These are phyloP conservation scores for Cyamopsis tetragonoloba DNA, from an alignment of 306 rosid genomes.

Conservation along the genomic window DNA sequence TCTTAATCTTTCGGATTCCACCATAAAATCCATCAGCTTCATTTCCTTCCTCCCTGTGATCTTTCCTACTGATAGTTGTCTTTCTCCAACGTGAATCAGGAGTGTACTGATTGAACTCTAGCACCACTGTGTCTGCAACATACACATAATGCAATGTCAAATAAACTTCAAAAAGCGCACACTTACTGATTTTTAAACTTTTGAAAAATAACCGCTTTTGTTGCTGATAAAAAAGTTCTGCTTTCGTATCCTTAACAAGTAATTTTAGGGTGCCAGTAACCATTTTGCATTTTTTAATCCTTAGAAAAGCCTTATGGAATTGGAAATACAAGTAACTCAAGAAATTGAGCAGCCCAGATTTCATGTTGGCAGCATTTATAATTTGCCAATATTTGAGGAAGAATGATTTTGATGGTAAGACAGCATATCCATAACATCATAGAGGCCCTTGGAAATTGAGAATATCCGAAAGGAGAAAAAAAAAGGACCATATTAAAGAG, in stretches of 20 bases:
- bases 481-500: neutral
- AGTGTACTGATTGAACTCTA: constrained; percentile 90
- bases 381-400: neutral
- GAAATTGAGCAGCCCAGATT: neutral
- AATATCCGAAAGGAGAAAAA: neutral
- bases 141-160: constrained; percentile 22
- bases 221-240: no score
- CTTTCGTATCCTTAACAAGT: no score
- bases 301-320: neutral
- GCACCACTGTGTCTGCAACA: constrained; percentile 67
- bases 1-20: constrained; percentile 72
- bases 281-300: constrained; percentile 4
- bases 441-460: neutral
- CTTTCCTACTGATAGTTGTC: constrained; percentile 50
- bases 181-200: no score
- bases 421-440: neutral
- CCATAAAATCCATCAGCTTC: constrained; percentile 90
- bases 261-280: no score
- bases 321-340: neutral
- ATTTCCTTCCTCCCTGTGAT: constrained; percentile 81
- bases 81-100: constrained; percentile 80
- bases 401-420: neutral
- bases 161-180: no score
- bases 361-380: neutral
- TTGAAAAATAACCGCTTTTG: no score